phyloP scores from a whole-genome alignment of 208 protist genomes.

The Naegleria lovaniensis region DNA sequence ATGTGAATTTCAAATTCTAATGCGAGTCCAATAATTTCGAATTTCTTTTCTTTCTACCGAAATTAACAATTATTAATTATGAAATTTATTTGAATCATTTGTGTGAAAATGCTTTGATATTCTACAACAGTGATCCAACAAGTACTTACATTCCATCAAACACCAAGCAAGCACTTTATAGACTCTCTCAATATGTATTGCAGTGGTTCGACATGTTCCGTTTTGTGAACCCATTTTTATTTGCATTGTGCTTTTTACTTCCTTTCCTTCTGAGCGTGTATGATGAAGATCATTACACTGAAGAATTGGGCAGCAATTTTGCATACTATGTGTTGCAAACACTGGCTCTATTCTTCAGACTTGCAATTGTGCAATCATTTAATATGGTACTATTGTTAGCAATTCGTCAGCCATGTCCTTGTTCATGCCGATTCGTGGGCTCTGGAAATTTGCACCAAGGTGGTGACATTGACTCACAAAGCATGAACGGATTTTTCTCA shows the following conservation, averaged over 20 bases:
- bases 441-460: background rate
- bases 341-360: background rate
- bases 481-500: background rate
- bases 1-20: background rate
- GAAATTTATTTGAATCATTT: too few relatives aligned
- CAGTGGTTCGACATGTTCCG: background rate
- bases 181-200: background rate
- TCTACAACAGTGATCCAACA: background rate
- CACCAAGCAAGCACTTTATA: background rate
- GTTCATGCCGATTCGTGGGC: background rate
- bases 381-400: background rate
- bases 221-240: constrained; percentile 3
- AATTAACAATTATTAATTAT: too few relatives aligned
- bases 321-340: background rate
- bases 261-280: background rate
- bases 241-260: background rate
- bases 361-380: background rate
- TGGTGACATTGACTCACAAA: background rate
- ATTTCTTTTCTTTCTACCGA: too few relatives aligned
- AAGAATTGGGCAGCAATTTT: background rate
- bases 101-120: too few relatives aligned
- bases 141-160: background rate
- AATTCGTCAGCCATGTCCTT: background rate
- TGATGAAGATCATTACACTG: background rate
- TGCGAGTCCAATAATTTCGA: background rate